These are phyloP conservation scores for Dryas drummondii DNA, from an alignment of 306 rosid species.

Conservation along the genomic window DNA sequence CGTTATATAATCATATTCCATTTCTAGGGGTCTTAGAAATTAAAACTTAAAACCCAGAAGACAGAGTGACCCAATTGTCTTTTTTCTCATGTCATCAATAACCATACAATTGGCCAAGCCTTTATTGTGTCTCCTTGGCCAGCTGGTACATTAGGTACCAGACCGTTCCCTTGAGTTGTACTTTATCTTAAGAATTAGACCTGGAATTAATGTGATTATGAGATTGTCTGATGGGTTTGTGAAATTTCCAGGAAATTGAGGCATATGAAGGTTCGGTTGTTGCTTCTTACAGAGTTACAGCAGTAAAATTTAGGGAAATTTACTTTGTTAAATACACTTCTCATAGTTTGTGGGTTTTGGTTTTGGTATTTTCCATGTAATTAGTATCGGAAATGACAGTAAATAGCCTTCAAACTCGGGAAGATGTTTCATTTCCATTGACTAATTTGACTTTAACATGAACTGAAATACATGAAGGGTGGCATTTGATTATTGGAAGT, in stretches of 20 bases:
- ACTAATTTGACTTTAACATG: not conserved
- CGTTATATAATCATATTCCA: too few species aligned
- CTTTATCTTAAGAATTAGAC: not conserved
- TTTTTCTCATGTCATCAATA: not conserved
- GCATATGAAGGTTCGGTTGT: not conserved
- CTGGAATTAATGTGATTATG: not conserved
- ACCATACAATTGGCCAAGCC: not conserved
- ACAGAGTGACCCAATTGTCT: not conserved
- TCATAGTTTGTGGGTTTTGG: too few species aligned
- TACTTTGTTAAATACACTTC: too few species aligned
- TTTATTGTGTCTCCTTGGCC: not conserved
- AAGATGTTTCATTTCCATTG: not conserved
- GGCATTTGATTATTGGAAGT: not conserved
- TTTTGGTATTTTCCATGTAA: too few species aligned
- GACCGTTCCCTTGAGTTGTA: conserved; percentile 1
- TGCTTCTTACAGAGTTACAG: not conserved
- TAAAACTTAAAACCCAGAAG: not conserved
- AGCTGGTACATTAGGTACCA: not conserved
- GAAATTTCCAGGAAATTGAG: conserved; percentile 10
- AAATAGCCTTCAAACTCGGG: not conserved
- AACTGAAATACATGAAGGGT: not conserved
- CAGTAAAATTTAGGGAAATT: too few species aligned
- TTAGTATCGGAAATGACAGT: not conserved
- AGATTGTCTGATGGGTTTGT: not conserved
- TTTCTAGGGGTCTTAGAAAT: not conserved